Evolutionary conservation across 2,329 filamentous ascomycete genomes (phyloP).

Genomic region (Aspergillus ibericus): DNA sequence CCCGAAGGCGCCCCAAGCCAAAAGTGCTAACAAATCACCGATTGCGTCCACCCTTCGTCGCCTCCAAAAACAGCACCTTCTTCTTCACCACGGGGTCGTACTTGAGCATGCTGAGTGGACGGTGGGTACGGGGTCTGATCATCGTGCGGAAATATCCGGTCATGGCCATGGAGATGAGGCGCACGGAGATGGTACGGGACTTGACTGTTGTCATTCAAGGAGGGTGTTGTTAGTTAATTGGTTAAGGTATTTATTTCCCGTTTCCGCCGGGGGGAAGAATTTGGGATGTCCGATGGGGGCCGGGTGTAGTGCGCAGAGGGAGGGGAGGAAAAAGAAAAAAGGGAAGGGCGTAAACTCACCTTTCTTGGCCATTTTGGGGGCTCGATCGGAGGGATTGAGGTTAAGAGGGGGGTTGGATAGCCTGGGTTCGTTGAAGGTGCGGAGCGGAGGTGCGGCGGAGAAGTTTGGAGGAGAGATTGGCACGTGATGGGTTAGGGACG

Average conservation of each 20-base stretch:
- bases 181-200: slow-evolving; percentile 87
- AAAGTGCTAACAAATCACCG: slow-evolving; percentile 28
- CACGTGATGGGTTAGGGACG: background rate
- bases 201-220: slow-evolving; percentile 60
- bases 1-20: no score
- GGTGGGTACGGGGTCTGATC: slow-evolving; percentile 73
- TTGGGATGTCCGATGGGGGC: background rate
- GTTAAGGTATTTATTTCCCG: background rate
- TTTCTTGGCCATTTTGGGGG: slow-evolving; percentile 48
- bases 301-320: no score
- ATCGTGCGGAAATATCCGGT: slow-evolving; percentile 97
- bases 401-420: background rate
- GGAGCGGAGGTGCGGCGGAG: slow-evolving; percentile 1
- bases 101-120: slow-evolving; percentile 95
- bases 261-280: no score
- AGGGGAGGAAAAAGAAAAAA: background rate
- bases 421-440: background rate
- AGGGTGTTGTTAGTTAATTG: slow-evolving; percentile 8
- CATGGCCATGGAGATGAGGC: slow-evolving; percentile 97
- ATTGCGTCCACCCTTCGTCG: slow-evolving; percentile 71
- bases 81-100: slow-evolving; percentile 97
- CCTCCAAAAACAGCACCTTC: slow-evolving; percentile 93
- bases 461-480: slow-evolving; percentile 5
- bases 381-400: background rate
- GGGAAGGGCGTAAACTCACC: slow-evolving; percentile 23